Evolutionary conservation across 768 basidiomycete species (phyloP), one percentile per base, ranked within the genome.

Genomic region (Podaxis carcinomalis): DNA sequence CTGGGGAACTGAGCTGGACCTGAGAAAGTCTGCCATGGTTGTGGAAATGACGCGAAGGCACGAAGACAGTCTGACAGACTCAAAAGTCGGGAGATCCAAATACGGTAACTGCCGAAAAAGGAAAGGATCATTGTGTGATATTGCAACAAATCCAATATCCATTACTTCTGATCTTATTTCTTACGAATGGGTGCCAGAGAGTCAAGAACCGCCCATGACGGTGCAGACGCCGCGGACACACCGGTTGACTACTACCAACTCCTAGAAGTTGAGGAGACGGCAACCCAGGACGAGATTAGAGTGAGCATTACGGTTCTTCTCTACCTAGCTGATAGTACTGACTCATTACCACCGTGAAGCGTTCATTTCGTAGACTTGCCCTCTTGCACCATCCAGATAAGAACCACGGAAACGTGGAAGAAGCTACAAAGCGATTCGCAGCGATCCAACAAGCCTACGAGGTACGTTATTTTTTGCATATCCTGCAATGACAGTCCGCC

Each of bases 391-490:
- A 94, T 70, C 92, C 92, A 1, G 92, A 94, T 71, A 92, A 98
- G 75, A 98, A 98, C 68, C 75, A 77, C 50, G 80, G 87, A 63
- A 87, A 96, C 67, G 72, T 90, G 3, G 93, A 96, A 64, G 92
- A 85, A 39, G 87, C 97, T 0, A 98, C 94, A 0, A 78, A 89
- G 66, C 83, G 89, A 11, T 99, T 98, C 69, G 89, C 95, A 1
- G 75, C 83, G 16, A 75, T 99, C 6, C 97, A 98, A 67, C 92
- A 96, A 68, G 97, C 97, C 3, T 98, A 98, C 68, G 97, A 98
- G 81, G 95, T 91, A 69, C 28, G 65, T 59, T 25, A 40, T 16
- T 39, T 23, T 44, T 39, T 11, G 13, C 19, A 49, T 49, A 49
- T n/a, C 56, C 21, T 54, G 19, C 10, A 25, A 44, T 21, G 42